These are phyloP conservation scores for Periconia sp. DNA, from an alignment of 2,329 filamentous ascomycete species.

Conservation along the genomic window DNA sequence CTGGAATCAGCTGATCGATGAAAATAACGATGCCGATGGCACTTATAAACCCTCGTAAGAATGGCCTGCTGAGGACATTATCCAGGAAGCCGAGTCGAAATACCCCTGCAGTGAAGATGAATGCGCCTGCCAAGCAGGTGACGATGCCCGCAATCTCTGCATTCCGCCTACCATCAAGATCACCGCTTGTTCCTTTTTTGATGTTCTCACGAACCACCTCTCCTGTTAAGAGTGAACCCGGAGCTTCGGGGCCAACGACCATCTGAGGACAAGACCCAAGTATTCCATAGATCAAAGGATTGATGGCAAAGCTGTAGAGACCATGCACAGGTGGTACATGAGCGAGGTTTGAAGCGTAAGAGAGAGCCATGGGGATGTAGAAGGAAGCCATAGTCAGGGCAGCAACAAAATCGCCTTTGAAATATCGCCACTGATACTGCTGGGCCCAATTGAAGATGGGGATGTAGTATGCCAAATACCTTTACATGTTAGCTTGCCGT, in stretches of 20 bases:
- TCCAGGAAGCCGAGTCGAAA: constrained; percentile 90
- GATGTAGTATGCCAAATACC: constrained; percentile 92
- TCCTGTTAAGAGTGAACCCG: constrained; percentile 88
- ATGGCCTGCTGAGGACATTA: constrained; percentile 90
- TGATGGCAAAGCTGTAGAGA: constrained; percentile 92
- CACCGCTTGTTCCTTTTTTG: constrained; percentile 67
- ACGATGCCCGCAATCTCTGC: constrained; percentile 87
- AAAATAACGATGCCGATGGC: constrained; percentile 96
- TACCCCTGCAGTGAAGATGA: constrained; percentile 86
- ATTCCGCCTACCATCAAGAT: constrained; percentile 73
- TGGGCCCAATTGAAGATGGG: constrained; percentile 89
- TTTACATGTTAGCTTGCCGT: constrained; percentile 42
- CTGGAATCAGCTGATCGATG: constrained; percentile 91
- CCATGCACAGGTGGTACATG: constrained; percentile 94
- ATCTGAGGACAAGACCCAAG: constrained; percentile 91
- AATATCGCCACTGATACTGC: constrained; percentile 82
- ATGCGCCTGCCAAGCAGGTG: constrained; percentile 83
- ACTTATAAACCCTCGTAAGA: constrained; percentile 93
- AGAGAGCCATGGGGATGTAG: constrained; percentile 96
- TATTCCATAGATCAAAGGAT: constrained; percentile 87
- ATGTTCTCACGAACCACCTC: constrained; percentile 82
- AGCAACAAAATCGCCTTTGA: constrained; percentile 85
- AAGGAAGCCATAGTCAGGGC: constrained; percentile 97
- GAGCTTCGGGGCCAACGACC: constrained; percentile 93
- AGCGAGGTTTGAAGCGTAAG: constrained; percentile 87